Evolutionary conservation across 2,329 filamentous ascomycete species (phyloP), one percentile per base, ranked within the genome.

Genomic region (Ophiosphaerella herpotricha): DNA sequence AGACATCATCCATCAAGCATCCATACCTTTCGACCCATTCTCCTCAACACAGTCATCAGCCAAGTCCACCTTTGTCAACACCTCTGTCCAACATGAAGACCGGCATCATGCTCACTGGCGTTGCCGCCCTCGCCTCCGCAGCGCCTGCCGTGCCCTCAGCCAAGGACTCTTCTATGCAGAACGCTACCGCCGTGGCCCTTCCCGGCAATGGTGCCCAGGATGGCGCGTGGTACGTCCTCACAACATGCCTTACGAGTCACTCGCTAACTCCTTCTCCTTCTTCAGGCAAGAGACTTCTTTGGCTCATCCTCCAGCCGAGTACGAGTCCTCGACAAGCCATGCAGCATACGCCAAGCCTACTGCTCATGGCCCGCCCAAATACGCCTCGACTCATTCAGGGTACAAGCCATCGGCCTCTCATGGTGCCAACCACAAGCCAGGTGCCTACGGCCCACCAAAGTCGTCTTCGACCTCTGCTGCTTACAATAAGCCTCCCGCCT

Each of bases 1-100:
- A 33, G 24, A 24, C 38, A 45, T 46, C 49, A 50, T 50, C 51
- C 50, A 57, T 38, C 45, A 37, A 39, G 37, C 35, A 58, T 50
- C 40, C 14, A 43, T 41, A 51, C 39, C 40, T 16, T 24, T 24
- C 36, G 8, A 32, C 18, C 36, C 48, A 45, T 46, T 33, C 23
- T 41, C 48, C 42, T 43, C 50, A 33, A 41, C 18, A 29, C 42
- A 39, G 32, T n/a, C 34, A 29, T 4, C 31, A 13, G 21, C 12
- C 13, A 21, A 26, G 14, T 16, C 39, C 33, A 33, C 36, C 29
- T 2, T 5, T 32, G 7, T 12, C 24, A 40, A 39, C 29, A 34
- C 29, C 7, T 8, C 24, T n/a, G 11, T 13, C 21, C 36, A 46
- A 7, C 31, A 60, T 60, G 57, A 54, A 44, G 29, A 36, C 51